These are phyloP conservation scores for Pseudocercospora crystallina DNA, from an alignment of 2,329 filamentous ascomycete species.

Conservation along the genomic window DNA sequence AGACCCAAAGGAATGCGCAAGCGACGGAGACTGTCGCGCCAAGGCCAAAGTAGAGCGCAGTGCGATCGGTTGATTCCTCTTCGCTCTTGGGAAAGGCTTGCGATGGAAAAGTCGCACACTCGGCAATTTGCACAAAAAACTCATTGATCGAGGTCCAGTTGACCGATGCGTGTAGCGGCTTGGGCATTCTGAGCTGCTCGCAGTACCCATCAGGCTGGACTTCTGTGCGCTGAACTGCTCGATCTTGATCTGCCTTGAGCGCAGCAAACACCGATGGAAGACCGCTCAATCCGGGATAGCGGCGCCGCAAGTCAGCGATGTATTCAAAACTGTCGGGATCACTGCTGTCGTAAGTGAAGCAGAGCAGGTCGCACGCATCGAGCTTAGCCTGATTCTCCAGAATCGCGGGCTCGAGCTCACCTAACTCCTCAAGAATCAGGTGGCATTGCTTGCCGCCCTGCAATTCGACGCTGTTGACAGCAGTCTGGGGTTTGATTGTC, in stretches of 20 bases:
- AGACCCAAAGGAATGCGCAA: slow-evolving; percentile 60
- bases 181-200: slow-evolving; percentile 77
- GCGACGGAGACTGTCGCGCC: slow-evolving; percentile 66
- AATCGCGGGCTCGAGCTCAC: slow-evolving; percentile 91
- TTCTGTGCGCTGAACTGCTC: slow-evolving; percentile 91
- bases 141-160: slow-evolving; percentile 94
- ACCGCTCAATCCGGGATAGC: slow-evolving; percentile 81
- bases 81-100: slow-evolving; percentile 86
- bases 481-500: slow-evolving; percentile 89
- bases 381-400: slow-evolving; percentile 88
- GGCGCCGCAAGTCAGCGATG: slow-evolving; percentile 75
- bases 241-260: slow-evolving; percentile 91
- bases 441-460: slow-evolving; percentile 97
- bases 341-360: slow-evolving; percentile 94
- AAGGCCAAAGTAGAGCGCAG: slow-evolving; percentile 80
- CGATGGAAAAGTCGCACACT: slow-evolving; percentile 86
- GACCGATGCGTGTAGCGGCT: slow-evolving; percentile 90
- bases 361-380: slow-evolving; percentile 88
- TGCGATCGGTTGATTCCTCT: slow-evolving; percentile 78
- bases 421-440: slow-evolving; percentile 90
- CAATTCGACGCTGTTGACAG: slow-evolving; percentile 94
- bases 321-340: slow-evolving; percentile 95
- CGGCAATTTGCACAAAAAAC: slow-evolving; percentile 86
- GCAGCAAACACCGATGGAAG: slow-evolving; percentile 89
- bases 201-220: slow-evolving; percentile 92